Evolutionary conservation across 2,329 filamentous ascomycete genomes (phyloP).

Genomic region (Arthroderma sp.): DNA sequence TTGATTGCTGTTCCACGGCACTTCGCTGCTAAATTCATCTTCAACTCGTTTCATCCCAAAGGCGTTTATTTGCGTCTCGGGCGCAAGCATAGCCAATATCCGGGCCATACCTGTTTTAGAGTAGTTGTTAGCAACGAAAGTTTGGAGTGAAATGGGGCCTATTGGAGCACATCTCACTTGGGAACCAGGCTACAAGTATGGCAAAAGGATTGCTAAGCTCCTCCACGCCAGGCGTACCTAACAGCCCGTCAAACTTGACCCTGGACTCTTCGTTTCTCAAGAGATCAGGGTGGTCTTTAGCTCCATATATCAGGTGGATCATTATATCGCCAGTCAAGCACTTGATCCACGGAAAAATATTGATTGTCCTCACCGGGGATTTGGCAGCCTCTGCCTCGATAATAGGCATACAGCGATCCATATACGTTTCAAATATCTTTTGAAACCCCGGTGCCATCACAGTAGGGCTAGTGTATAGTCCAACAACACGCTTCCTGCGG

Average conservation of each 20-base stretch:
- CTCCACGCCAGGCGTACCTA: background rate
- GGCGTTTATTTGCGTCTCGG: conserved; percentile 2
- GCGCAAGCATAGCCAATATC: background rate
- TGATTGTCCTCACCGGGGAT: conserved; percentile 5
- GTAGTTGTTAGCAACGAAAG: background rate
- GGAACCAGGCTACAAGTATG: conserved; percentile 8
- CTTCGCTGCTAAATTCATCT: conserved; percentile 3
- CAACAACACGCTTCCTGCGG: conserved; percentile 8
- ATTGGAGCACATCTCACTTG: conserved; percentile 6
- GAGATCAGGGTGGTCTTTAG: conserved; percentile 5
- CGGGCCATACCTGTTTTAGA: background rate
- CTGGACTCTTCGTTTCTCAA: conserved; percentile 9
- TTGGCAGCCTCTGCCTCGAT: conserved; percentile 6
- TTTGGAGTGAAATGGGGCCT: background rate
- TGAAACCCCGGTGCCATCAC: conserved; percentile 6
- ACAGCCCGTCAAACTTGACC: conserved; percentile 4
- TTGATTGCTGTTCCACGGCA: too few species aligned
- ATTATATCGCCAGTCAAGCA: conserved; percentile 12
- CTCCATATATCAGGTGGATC: conserved; percentile 8
- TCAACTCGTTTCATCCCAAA: conserved; percentile 9
- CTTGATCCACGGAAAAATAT: conserved; percentile 9
- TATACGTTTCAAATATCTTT: conserved; percentile 5
- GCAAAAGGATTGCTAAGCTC: background rate
- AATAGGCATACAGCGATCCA: conserved; percentile 8
- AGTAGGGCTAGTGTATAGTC: conserved; percentile 8